Evolutionary conservation across 1,284 basidiomycete species (phyloP).

Genomic region (Trichosporon inkin): DNA sequence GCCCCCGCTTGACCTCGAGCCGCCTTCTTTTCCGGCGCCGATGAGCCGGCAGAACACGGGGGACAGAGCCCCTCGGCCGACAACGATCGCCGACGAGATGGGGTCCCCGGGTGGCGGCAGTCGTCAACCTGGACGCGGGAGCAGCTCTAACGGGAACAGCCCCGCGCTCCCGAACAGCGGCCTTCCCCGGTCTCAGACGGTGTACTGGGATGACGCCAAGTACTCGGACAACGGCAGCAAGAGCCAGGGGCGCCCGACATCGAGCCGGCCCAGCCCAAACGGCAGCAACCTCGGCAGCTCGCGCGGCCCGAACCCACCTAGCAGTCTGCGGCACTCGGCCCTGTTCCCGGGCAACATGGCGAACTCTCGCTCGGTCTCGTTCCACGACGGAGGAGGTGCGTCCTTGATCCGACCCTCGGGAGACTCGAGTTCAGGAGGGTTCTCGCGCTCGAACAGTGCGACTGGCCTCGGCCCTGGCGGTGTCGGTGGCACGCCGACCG

Average conservation of each 20-base stretch:
- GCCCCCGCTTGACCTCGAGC: conserved; percentile 17
- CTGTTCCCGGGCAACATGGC: conserved; percentile 13
- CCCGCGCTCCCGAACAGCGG: neutral
- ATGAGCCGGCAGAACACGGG: conserved; percentile 20
- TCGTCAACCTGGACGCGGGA: conserved; percentile 8
- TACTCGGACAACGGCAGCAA: conserved; percentile 22
- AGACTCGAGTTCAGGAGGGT: conserved; percentile 14
- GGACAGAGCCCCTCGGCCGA: conserved; percentile 12
- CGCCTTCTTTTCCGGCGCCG: conserved; percentile 23
- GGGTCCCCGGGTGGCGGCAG: neutral
- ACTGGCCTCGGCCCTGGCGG: conserved; percentile 18
- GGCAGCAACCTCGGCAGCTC: neutral
- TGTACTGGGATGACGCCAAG: conserved; percentile 46
- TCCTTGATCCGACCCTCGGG: conserved; percentile 17
- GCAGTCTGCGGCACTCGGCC: conserved; percentile 23
- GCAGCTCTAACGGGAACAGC: neutral
- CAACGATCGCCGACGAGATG: conserved; percentile 11
- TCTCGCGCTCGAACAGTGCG: conserved; percentile 19
- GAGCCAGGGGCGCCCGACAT: neutral
- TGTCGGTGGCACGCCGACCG: neutral
- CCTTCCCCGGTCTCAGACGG: conserved; percentile 38
- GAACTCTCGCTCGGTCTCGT: conserved; percentile 21
- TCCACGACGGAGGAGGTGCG: conserved; percentile 19
- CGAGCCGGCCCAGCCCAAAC: neutral
- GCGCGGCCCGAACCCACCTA: conserved; percentile 12